Percentiles rank a stretch among this genome's conserved stretches.
Conservation (phyloP, 139 green algal genomes). For the Chlamydomonas sphaeroides region DNA sequence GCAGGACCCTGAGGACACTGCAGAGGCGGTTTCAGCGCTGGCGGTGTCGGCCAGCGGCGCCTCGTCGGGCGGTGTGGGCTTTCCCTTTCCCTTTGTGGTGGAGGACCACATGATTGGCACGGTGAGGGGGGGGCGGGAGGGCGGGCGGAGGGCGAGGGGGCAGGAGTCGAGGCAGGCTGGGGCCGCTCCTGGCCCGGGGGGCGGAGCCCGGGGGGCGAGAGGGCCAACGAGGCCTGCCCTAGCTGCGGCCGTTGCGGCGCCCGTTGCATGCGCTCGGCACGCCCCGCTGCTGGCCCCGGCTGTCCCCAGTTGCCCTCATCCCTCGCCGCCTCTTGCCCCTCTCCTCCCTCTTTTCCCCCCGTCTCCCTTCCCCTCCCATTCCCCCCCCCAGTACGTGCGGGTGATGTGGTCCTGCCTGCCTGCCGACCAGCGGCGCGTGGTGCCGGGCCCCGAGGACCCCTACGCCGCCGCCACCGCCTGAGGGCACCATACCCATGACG, state of each 20-base stretch:
- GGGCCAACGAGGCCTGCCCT: too few species aligned
- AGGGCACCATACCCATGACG: background rate
- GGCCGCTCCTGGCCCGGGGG: too few species aligned
- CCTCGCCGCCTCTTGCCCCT: background rate
- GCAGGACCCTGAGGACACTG: too few species aligned
- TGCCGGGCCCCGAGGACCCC: slow-evolving; percentile 31
- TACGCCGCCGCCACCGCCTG: background rate
- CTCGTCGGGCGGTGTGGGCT: background rate
- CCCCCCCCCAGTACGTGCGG: slow-evolving; percentile 8
- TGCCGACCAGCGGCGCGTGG: background rate
- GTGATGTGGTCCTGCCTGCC: slow-evolving; percentile 35
- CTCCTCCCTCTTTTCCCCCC: background rate
- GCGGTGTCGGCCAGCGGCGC: background rate
- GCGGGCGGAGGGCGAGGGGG: too few species aligned
- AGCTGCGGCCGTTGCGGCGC: too few species aligned
- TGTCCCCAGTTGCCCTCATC: too few species aligned
- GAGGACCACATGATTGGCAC: slow-evolving; percentile 13
- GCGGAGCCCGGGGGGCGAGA: too few species aligned
- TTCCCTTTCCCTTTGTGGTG: slow-evolving; percentile 1
- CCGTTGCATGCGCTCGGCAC: too few species aligned
- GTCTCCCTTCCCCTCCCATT: background rate
- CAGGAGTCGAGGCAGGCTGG: too few species aligned
- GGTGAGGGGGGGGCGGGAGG: too few species aligned
- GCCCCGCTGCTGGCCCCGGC: too few species aligned
- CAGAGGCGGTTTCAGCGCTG: background rate